phyloP scores from a whole-genome alignment of 2,329 filamentous ascomycete species.

The Aspergillus melleus region DNA sequence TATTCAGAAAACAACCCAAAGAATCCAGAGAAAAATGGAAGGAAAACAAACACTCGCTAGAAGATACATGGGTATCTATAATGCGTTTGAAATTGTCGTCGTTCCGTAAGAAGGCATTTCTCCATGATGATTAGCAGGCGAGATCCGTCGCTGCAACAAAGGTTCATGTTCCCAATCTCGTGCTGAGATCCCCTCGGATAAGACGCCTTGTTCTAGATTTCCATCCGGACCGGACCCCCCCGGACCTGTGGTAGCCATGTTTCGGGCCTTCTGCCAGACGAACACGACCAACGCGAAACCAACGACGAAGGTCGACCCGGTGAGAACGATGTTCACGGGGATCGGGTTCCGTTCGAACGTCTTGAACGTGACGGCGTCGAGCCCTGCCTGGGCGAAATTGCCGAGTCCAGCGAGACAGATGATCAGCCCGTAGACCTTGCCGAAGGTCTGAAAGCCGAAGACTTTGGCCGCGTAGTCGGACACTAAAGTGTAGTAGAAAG shows the following conservation, averaged over 20 bases:
- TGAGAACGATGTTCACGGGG: slow-evolving; percentile 71
- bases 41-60: no score
- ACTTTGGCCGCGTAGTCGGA: slow-evolving; percentile 89
- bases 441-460: slow-evolving; percentile 88
- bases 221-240: slow-evolving; percentile 1
- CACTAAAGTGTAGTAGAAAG: slow-evolving; percentile 85
- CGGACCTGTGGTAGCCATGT: slow-evolving; percentile 12
- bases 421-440: slow-evolving; percentile 88
- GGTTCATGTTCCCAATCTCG: neutral
- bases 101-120: neutral
- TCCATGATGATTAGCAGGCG: neutral
- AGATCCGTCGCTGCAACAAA: neutral
- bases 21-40: no score
- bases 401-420: slow-evolving; percentile 82
- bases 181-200: neutral
- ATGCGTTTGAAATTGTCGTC: no score
- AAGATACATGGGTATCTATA: no score
- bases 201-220: neutral
- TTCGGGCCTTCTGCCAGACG: slow-evolving; percentile 55
- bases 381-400: slow-evolving; percentile 78
- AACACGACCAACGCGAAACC: slow-evolving; percentile 67
- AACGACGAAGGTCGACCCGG: slow-evolving; percentile 61
- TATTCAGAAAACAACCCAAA: no score
- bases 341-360: slow-evolving; percentile 71
- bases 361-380: slow-evolving; percentile 76